Evolutionary conservation across 2,329 filamentous ascomycete genomes (phyloP), one percentile per base, ranked within the genome.

Genomic region (Hypomyces perniciosus): DNA sequence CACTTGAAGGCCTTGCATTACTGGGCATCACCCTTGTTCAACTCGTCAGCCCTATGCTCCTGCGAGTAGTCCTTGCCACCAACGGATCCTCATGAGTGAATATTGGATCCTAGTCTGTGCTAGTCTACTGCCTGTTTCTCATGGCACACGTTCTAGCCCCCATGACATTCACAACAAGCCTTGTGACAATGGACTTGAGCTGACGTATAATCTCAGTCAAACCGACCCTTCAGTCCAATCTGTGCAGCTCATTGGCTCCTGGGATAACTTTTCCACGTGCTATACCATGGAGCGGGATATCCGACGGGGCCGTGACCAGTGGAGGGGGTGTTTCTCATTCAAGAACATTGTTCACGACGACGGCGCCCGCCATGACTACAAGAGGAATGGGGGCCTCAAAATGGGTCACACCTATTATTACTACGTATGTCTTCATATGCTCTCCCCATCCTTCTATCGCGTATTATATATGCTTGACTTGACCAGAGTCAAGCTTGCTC

Each of bases 371-470:
- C 58, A 54, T 53, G 52, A 53, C 43, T 54, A 74, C 70, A 59
- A 75, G 72, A 81, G 89, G 60, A 80, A 81, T 59, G 90, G 90
- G 52, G 91, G 87, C 47, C 77, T 96, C 57, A 93, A 86, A 68
- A 96, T 96, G 88, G 91, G 91, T 41, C 83, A 86, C 54, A 93
- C 86, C 12, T 96, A 96, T 70, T 96, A 92, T 79, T 97, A 95
- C 75, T 96, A 93, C 71, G 90, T 95, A 74, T 30, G 44, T 45
- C 12, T 38, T 26, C 39, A 39, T 34, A 20, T 35, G 8, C 28
- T 33, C 35, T 33, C 20, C n/a, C 35, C 34, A 38, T 47, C 28
- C 26, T 30, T 31, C 13, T 42, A 31, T 38, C n/a, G 20, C 20
- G 20, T 20, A 20, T 20, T 20, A 20, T 20, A 20, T 20, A 20